Conservation (phyloP, 768 basidiomycete species). For the Lactarius akahatsu region DNA sequence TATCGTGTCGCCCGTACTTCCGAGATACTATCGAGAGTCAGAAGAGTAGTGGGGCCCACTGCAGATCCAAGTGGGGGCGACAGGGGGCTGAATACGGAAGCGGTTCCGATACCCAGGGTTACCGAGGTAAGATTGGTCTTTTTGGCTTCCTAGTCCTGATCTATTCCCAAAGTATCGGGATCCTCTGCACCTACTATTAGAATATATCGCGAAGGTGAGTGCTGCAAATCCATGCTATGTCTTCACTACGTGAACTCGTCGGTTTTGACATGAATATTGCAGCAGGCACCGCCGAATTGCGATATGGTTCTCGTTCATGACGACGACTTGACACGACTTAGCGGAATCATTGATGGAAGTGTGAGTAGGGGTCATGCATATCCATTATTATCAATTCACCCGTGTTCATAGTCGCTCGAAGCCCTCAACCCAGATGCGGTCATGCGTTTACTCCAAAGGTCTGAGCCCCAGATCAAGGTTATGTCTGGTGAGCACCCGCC, state of each 20-base stretch:
- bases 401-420: background rate
- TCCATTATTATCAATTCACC: background rate
- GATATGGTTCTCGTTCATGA: background rate
- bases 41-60: background rate
- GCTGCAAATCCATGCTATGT: background rate
- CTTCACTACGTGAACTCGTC: no score
- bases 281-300: background rate
- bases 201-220: background rate
- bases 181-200: background rate
- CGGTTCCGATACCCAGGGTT: background rate
- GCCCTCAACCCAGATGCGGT: background rate
- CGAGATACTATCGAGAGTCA: background rate
- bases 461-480: background rate
- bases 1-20: background rate
- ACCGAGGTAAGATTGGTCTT: background rate
- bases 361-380: background rate
- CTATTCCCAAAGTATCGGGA: background rate
- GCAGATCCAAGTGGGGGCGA: background rate
- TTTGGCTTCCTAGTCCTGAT: background rate
- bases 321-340: slow-evolving; percentile 1
- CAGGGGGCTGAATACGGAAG: background rate
- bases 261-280: background rate
- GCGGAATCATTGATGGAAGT: background rate
- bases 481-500: background rate
- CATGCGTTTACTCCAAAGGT: background rate